Percentiles rank a stretch among this genome's conserved stretches.
Conservation (phyloP, 176 grass and related monocot species). For the Oryza officinalis region DNA sequence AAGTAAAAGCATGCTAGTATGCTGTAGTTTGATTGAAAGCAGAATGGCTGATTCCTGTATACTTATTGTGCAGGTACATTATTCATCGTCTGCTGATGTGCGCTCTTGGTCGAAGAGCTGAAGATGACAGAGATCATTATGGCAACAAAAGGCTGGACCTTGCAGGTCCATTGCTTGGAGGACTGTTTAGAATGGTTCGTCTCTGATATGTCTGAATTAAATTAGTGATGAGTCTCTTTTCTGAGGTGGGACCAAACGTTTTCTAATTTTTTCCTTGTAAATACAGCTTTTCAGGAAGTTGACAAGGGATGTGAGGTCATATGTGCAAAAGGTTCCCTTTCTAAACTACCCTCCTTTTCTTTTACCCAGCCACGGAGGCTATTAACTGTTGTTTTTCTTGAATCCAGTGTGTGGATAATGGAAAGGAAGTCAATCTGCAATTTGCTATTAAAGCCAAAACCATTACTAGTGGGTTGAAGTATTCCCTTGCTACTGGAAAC, state of each 20-base stretch:
- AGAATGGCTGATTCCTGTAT: constrained; percentile 26
- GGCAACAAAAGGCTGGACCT: constrained; percentile 99
- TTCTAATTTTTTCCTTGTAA: constrained; percentile 21
- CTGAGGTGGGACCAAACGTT: constrained; percentile 16
- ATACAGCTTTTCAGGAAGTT: constrained; percentile 96
- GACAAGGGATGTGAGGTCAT: constrained; percentile 95
- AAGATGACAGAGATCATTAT: constrained; percentile 99
- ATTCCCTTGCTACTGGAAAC: constrained; percentile 88
- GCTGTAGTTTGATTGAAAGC: constrained; percentile 19
- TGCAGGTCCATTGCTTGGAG: constrained; percentile 96
- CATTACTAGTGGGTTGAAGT: constrained; percentile 84
- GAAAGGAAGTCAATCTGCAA: constrained; percentile 99
- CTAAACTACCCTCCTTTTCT: constrained; percentile 12
- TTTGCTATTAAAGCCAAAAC: constrained; percentile 99
- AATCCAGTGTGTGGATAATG: constrained; percentile 91
- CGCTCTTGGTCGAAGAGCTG: constrained; percentile 91
- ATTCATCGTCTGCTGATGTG: constrained; percentile 97
- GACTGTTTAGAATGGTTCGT: constrained; percentile 96
- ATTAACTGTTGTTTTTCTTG: constrained; percentile 42
- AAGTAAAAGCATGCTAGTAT: constrained; percentile 25
- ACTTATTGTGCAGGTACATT: constrained; percentile 75
- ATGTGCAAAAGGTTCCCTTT: constrained; percentile 91
- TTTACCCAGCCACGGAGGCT: constrained; percentile 19
- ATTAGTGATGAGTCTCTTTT: constrained; percentile 1
- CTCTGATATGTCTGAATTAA: constrained; percentile 29